Percentiles rank a stretch among this genome's conserved stretches.
phyloP scores from a whole-genome alignment of 306 rosid species.

The Castanea crenata region DNA sequence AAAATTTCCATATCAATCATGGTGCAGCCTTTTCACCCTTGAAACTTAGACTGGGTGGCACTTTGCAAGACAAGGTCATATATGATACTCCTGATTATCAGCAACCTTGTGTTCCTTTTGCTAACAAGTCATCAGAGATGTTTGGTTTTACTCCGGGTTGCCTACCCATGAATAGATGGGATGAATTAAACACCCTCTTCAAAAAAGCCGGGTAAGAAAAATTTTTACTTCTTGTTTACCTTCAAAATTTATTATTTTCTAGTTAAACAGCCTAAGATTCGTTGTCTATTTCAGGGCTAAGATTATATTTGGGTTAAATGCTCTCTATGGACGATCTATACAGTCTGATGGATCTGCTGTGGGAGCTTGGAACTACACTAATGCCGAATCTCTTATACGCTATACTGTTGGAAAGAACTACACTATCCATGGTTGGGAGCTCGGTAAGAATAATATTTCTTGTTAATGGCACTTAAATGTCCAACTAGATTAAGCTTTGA shows the following conservation, averaged over 20 bases:
- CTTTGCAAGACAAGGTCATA: slow-evolving; percentile 74
- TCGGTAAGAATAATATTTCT: slow-evolving; percentile 53
- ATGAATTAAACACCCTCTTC: slow-evolving; percentile 78
- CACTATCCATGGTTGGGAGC: slow-evolving; percentile 88
- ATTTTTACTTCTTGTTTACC: slow-evolving; percentile 14
- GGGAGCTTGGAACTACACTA: slow-evolving; percentile 75
- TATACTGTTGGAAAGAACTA: slow-evolving; percentile 70
- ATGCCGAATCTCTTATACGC: slow-evolving; percentile 72
- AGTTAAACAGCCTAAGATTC: slow-evolving; percentile 17
- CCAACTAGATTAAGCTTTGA: neutral
- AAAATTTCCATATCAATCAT: slow-evolving; percentile 20
- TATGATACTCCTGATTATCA: slow-evolving; percentile 61
- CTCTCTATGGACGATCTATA: slow-evolving; percentile 60
- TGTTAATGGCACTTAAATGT: neutral
- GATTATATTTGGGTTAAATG: slow-evolving; percentile 81
- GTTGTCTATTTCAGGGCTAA: slow-evolving; percentile 62
- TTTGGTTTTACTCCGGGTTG: slow-evolving; percentile 81
- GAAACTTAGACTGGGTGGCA: slow-evolving; percentile 88
- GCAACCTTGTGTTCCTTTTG: slow-evolving; percentile 58
- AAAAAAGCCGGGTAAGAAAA: slow-evolving; percentile 68
- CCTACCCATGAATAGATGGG: slow-evolving; percentile 86
- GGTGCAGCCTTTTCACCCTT: slow-evolving; percentile 88
- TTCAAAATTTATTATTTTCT: slow-evolving; percentile 4
- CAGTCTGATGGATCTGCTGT: slow-evolving; percentile 31
- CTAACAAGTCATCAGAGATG: slow-evolving; percentile 33